A percentile compares a stretch with the other conserved stretches of the same genome.
phyloP scores from a whole-genome alignment of 148 eudicot species.

The Persicaria maculosa region DNA sequence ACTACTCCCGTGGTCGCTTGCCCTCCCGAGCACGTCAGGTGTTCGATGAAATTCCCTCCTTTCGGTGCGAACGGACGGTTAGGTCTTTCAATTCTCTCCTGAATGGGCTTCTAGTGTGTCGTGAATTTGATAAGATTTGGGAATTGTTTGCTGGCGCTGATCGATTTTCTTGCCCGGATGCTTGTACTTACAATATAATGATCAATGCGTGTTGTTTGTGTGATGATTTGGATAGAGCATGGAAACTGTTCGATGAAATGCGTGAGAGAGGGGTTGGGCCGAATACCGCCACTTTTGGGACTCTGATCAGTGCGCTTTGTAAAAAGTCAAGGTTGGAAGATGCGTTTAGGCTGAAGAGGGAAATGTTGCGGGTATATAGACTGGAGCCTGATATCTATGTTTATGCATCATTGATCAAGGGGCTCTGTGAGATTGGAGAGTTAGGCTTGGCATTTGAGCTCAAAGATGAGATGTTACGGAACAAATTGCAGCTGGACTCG shows the following conservation, averaged over 20 bases:
- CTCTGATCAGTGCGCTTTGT: slow-evolving; percentile 56
- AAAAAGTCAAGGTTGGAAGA: slow-evolving; percentile 27
- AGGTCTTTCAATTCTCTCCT: no score
- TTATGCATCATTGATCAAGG: slow-evolving; percentile 59
- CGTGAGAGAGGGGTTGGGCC: slow-evolving; percentile 38
- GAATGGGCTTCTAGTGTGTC: no score
- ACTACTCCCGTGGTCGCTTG: no score
- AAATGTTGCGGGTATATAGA: no score
- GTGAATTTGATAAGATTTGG: no score
- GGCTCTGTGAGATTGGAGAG: slow-evolving; percentile 39
- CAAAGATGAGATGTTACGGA: slow-evolving; percentile 58
- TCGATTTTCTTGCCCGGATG: no score
- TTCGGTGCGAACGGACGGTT: no score
- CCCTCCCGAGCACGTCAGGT: no score
- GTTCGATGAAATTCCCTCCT: no score
- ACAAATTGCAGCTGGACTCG: slow-evolving; percentile 23
- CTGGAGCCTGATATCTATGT: not conserved
- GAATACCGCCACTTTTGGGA: slow-evolving; percentile 52
- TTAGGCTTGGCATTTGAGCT: slow-evolving; percentile 38
- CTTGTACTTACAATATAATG: slow-evolving; percentile 36
- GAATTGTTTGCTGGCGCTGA: no score
- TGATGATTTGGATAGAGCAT: slow-evolving; percentile 41
- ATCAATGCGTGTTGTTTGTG: slow-evolving; percentile 37
- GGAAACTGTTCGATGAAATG: slow-evolving; percentile 78
- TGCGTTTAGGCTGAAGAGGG: no score